These are phyloP conservation scores for Aspergillus chevalieri DNA, from an alignment of 2,329 filamentous ascomycete genomes.

Conservation along the genomic window DNA sequence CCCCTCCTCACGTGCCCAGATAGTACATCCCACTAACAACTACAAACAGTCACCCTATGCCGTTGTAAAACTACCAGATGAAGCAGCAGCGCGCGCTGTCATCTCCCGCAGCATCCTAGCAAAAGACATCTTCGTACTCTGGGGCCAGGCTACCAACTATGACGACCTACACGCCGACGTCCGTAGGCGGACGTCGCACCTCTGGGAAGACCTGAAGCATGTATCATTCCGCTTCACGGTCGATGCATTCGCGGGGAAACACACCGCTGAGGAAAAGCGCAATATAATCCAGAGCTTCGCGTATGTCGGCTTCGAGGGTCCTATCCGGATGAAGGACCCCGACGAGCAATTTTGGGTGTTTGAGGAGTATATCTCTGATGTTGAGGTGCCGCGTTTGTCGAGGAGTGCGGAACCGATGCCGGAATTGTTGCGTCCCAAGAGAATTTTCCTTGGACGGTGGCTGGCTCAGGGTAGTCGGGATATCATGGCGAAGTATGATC, in stretches of 20 bases:
- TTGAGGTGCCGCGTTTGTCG: conserved; percentile 9
- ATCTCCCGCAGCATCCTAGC: conserved; percentile 72
- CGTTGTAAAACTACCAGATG: conserved; percentile 62
- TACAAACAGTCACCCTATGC: conserved; percentile 74
- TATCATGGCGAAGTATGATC: conserved; percentile 66
- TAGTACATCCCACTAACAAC: conserved; percentile 6
- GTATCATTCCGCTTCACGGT: conserved; percentile 76
- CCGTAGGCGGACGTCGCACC: conserved; percentile 50
- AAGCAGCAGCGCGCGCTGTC: conserved; percentile 59
- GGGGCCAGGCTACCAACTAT: conserved; percentile 67
- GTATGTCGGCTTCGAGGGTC: conserved; percentile 71
- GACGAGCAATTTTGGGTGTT: conserved; percentile 73
- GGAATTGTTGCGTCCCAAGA: conserved; percentile 50
- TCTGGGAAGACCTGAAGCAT: conserved; percentile 61
- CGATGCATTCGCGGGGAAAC: conserved; percentile 73
- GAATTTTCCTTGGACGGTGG: conserved; percentile 66
- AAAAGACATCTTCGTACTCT: conserved; percentile 81
- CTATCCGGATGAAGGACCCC: conserved; percentile 67
- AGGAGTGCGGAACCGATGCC: conserved; percentile 27
- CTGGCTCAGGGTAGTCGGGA: conserved; percentile 63
- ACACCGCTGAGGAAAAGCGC: conserved; percentile 57
- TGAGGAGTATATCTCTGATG: conserved; percentile 66
- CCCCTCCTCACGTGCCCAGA: conserved; percentile 8
- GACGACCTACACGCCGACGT: conserved; percentile 63
- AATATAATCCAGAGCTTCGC: conserved; percentile 74